A percentile compares a stretch with the other conserved stretches of the same genome.
Conservation (phyloP, 495 filamentous ascomycete species). For the Penicillium waksmanii region DNA sequence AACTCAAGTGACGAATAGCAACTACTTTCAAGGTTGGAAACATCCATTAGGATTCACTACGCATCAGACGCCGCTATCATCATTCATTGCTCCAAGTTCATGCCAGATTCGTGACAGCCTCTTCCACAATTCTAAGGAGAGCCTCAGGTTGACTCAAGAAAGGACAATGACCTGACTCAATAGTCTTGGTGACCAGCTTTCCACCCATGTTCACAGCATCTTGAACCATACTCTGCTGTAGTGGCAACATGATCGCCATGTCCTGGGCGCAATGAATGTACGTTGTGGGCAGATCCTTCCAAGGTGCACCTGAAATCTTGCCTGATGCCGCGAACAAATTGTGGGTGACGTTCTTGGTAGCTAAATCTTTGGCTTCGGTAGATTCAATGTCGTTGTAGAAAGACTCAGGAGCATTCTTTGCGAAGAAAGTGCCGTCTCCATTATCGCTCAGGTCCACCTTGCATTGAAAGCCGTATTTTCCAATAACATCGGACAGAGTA, state of each 20-base stretch:
- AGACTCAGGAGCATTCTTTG: conserved; percentile 14
- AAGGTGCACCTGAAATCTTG: conserved; percentile 10
- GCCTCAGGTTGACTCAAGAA: conserved; percentile 17
- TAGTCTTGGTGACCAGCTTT: conserved; percentile 2
- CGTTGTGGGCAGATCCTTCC: conserved; percentile 16
- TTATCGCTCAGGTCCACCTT: conserved; percentile 11
- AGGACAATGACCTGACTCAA: conserved; percentile 20
- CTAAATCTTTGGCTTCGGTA: conserved; percentile 8
- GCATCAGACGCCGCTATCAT: neutral
- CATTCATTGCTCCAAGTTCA: neutral
- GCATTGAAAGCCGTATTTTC: conserved; percentile 5
- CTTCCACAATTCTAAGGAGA: neutral
- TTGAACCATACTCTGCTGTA: conserved; percentile 18
- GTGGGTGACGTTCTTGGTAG: conserved; percentile 16
- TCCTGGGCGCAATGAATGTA: conserved; percentile 16
- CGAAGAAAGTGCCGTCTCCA: conserved; percentile 10
- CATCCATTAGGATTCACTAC: too few species aligned
- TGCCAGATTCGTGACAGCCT: neutral
- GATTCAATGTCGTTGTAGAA: conserved; percentile 19
- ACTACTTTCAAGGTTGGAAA: too few species aligned
- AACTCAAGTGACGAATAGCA: too few species aligned
- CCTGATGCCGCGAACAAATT: conserved; percentile 9
- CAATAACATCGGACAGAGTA: conserved; percentile 4
- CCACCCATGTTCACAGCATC: conserved; percentile 10
- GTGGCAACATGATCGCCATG: conserved; percentile 7